Conservation (phyloP, 2,329 filamentous ascomycete genomes). For the Aspergillus spinulosporus region DNA sequence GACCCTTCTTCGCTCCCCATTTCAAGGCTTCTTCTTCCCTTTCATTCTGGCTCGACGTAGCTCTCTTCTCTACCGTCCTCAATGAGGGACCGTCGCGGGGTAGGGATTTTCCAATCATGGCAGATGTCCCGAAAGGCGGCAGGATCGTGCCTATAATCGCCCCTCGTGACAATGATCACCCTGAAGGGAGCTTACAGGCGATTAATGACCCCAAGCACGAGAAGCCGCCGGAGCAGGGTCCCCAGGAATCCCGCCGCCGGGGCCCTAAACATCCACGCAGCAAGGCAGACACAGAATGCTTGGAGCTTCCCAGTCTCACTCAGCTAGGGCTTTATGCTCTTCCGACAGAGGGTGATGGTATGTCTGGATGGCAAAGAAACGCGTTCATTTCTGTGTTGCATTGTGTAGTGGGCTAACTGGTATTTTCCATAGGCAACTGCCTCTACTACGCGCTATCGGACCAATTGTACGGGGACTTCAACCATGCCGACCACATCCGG, state of each 20-base stretch:
- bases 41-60: conserved; percentile 23
- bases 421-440: conserved; percentile 59
- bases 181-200: conserved; percentile 17
- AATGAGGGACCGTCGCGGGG: conserved; percentile 40
- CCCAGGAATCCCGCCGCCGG: conserved; percentile 17
- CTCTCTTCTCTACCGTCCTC: conserved; percentile 19
- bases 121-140: conserved; percentile 38
- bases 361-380: conserved; percentile 23
- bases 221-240: conserved; percentile 17
- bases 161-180: conserved; percentile 26
- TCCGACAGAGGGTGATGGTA: conserved; percentile 64
- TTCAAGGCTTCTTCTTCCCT: conserved; percentile 13
- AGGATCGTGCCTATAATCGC: conserved; percentile 47
- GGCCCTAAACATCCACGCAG: conserved; percentile 15
- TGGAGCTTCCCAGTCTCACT: conserved; percentile 50
- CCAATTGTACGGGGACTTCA: conserved; percentile 64
- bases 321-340: conserved; percentile 60
- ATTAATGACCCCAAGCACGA: conserved; percentile 15
- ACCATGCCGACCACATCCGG: conserved; percentile 60
- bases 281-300: conserved; percentile 27
- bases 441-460: conserved; percentile 68
- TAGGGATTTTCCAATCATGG: conserved; percentile 39
- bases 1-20: conserved; percentile 15
- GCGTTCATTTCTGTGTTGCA: conserved; percentile 4
- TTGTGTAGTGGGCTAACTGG: conserved; percentile 23